Evolutionary conservation across 2,329 filamentous ascomycete species (phyloP), one percentile per base, ranked within the genome.

Genomic region (Aspergillus neoniger): DNA sequence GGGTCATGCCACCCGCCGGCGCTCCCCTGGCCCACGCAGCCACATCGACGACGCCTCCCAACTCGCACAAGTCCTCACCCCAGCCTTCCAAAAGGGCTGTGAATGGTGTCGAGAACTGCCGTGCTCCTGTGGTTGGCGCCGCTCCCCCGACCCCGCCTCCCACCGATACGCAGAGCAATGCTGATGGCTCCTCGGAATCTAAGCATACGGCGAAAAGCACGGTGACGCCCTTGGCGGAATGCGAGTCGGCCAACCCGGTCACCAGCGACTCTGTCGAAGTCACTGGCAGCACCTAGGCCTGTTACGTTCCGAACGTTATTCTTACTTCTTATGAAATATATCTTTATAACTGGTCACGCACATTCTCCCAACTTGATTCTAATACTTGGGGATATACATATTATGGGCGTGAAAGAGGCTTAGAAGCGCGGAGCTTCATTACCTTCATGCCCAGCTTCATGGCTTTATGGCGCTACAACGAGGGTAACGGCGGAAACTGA

Each of bases 111-210:
- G 55, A 74, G 70, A 74, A 43, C 74, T 82, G 49, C 75, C 81
- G 62, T 76, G 81, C 59, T 77, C 84, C 66, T 76, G 79, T 70
- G 75, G 78, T 76, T 83, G 87, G 56, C 17, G 80, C 81, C 9
- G 83, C 84, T 0, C 85, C 87, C 8, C 89, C 88, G 0, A 90
- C 89, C 1, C 82, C 83, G 21, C 81, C 91, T 57, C 90, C 88
- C 2, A 88, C 84, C 66, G 88, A 88, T 67, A 85, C 85, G 41
- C 90, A 90, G 70, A 90, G 86, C 69, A 83, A 85, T 53, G 73
- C 79, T 32, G 80, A 82, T 58, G 78, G 74, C 57, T 72, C 77
- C 68, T 71, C 78, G 4, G 72, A 75, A 49, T 62, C 71, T 14
- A 77, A 77, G 63, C 70, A 67, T 14, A 69, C 75, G 57, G 68